These are phyloP conservation scores for Glycine soja DNA, from an alignment of 306 rosid species.

Conservation along the genomic window DNA sequence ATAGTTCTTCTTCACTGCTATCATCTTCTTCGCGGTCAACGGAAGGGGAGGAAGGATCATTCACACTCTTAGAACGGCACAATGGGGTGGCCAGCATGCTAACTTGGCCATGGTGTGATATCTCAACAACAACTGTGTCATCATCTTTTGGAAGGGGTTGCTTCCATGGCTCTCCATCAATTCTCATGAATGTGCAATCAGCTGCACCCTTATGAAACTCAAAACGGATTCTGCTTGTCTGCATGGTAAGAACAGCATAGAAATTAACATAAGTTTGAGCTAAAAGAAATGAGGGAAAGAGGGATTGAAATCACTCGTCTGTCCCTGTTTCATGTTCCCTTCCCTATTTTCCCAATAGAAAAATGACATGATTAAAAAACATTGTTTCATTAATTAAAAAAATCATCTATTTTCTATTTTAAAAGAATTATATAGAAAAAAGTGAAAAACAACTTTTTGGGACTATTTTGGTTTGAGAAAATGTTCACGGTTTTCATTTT, in stretches of 20 bases:
- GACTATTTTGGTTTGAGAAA: not conserved
- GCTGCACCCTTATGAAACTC: conserved; percentile 80
- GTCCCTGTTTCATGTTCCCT: too few relatives aligned
- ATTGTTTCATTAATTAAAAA: too few relatives aligned
- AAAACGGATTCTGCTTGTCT: conserved; percentile 77
- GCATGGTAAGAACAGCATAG: conserved; percentile 18
- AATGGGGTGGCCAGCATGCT: conserved; percentile 77
- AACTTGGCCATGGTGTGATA: conserved; percentile 83
- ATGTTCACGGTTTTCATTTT: not conserved
- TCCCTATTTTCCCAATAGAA: not conserved
- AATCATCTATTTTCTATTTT: too few relatives aligned
- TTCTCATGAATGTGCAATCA: conserved; percentile 80
- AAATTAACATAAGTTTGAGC: not conserved
- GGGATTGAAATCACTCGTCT: not conserved
- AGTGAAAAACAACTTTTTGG: not conserved
- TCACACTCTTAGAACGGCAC: conserved; percentile 68
- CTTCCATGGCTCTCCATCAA: conserved; percentile 99
- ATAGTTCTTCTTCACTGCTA: conserved; percentile 54
- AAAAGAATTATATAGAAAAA: not conserved
- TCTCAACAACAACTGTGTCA: conserved; percentile 76
- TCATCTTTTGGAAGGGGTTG: conserved; percentile 89
- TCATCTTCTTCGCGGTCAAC: conserved; percentile 51
- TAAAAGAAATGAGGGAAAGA: not conserved
- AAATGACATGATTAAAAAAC: not conserved
- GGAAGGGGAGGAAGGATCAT: conserved; percentile 61